Conservation (phyloP, 805 yeast genomes). For the Yarrowia sp. region DNA sequence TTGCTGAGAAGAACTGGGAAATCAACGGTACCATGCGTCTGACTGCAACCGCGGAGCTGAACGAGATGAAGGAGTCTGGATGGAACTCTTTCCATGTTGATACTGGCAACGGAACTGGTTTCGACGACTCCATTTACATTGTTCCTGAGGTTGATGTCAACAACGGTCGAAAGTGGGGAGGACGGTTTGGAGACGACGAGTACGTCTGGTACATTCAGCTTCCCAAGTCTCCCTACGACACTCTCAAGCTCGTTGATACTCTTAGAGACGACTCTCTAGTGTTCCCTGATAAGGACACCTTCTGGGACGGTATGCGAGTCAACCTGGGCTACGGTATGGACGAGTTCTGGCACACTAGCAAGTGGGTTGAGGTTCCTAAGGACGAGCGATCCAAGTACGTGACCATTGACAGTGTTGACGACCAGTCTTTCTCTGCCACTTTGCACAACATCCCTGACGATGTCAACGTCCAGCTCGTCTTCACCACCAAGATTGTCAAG, state of each 20-base stretch:
- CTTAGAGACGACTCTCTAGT: neutral
- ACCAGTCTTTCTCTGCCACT: neutral
- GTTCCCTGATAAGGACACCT: neutral
- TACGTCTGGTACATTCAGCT: conserved; percentile 16
- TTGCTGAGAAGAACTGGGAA: conserved; percentile 22
- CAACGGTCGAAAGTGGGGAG: conserved; percentile 2
- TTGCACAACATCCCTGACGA: conserved; percentile 20
- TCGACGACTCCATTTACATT: conserved; percentile 12
- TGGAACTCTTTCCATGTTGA: conserved; percentile 10
- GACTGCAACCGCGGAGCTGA: conserved; percentile 23
- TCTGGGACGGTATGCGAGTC: neutral
- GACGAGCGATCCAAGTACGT: neutral
- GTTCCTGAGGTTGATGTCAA: neutral
- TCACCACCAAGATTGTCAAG: conserved; percentile 13
- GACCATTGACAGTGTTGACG: neutral
- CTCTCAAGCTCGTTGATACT: neutral
- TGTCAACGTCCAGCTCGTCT: neutral
- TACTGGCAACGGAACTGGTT: conserved; percentile 8
- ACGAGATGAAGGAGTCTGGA: conserved; percentile 3
- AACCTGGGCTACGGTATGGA: conserved; percentile 5
- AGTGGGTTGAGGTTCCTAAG: conserved; percentile 8
- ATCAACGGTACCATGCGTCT: conserved; percentile 14
- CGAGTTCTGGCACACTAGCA: conserved; percentile 1
- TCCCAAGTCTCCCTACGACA: conserved; percentile 23
- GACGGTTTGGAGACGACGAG: neutral